Evolutionary conservation across 176 grass and related monocot genomes (phyloP), one percentile per base, ranked within the genome.

Genomic region (Carex kokanica): DNA sequence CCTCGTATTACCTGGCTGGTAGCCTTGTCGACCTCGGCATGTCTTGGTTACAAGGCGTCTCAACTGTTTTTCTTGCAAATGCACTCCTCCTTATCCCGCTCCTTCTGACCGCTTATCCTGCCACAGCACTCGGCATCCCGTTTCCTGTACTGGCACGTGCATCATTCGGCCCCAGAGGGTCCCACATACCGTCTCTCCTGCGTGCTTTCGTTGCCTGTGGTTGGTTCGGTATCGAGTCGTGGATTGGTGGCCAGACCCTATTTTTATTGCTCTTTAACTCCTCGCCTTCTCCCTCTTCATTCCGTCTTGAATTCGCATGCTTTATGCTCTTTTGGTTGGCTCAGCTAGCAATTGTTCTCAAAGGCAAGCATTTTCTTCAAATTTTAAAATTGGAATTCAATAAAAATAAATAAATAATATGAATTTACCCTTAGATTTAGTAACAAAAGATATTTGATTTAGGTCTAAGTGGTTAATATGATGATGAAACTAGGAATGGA

Each of bases 11-110:
- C 89, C 92, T 98, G 78, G 96, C 89, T 10, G 93, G 93, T 67
- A 98, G 91, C 86, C 92, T 98, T 60, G 96, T 98, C 3, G 89
- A 98, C 86, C 95, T 98, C 79, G 93, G 95, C 84, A 98, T 98
- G 95, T 93, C 92, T 6, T 94, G 92, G 80, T 64, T 92, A 54
- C 93, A 95, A 81, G 95, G 91, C 64, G 68, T 98, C 12, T 84
- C 90, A 86, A 98, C 91, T 58, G 88, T 95, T 11, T 47, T 83
- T 62, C 78, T 93, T 36, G 87, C 92, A 59, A 95, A 98, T 78
- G 29, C 89, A 27, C 20, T 98, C 29, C 83, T 98, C 32, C 87
- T 95, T 80, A 13, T 87, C 74, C 86, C 90, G 3, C 91, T 98
- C 49, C 81, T 98, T 6, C 87, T 98, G 74, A 93, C 84, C 4